Evolutionary conservation across 108 stramenopile species (phyloP), one percentile per base, ranked within the genome.

Genomic region (Mayamaea pseudoterrestris): DNA sequence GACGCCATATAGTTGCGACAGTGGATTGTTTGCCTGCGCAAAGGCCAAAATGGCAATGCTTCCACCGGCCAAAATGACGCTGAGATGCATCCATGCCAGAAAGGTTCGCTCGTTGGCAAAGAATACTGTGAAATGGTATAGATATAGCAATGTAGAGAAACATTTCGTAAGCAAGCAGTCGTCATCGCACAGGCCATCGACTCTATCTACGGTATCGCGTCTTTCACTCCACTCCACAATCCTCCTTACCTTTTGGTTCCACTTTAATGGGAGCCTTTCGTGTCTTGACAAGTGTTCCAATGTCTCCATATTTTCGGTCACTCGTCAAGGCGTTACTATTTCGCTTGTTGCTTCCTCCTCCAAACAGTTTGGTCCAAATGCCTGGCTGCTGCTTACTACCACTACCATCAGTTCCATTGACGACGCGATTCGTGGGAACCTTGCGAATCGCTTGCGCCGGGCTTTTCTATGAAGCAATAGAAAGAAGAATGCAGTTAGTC

Each of bases 51-150:
- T 82, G 14, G 86, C 86, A 47, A 94, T 74, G 41, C 83, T 77
- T 21, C 76, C 85, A 30, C 81, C 78, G 0, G 86, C 90, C 46
- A 93, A 48, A 16, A 83, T 69, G 18, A 91, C 68, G 26, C 84
- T 70, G 29, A 76, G 60, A 47, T 89, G 84, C 69, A 94, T 62
- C 97, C 97, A 98, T 13, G 89, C 84, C 51, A 98, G 50, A 55
- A 98, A 95, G 0, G 97, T 98, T 16, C 97, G 73, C 44, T 98
- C 97, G 53, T 96, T 96, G 39, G 95, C 95, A 65, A 93, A 93
- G 55, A 88, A 93, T 16, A 85, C 85, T 61, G n/a, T n/a, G n/a
- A 77, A 82, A 49, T 90, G 94, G 41, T 96, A 91, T 22, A 87
- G 53, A 68, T 86, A 75, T 42, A 74, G 55, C 30, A 73, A 69